A percentile compares a stretch with the other conserved stretches of the same genome.
Conservation (phyloP, 2,329 filamentous ascomycete species). For the Verticillium nonalfalfae region DNA sequence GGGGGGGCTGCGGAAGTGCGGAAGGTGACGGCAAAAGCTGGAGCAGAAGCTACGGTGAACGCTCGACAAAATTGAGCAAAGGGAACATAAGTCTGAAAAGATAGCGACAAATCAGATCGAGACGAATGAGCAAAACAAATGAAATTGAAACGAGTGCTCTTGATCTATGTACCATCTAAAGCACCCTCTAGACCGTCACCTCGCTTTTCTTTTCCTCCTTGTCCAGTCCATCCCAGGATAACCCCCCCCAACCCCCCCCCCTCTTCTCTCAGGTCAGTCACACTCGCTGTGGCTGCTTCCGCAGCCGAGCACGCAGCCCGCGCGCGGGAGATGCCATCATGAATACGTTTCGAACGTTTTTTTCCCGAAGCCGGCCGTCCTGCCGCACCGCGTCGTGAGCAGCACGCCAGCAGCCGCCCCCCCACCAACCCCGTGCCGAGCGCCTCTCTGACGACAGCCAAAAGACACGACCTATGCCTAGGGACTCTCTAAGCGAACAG, state of each 20-base stretch:
- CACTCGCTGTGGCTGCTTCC: neutral
- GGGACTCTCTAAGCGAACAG: constrained; percentile 27
- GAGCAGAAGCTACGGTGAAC: too few species aligned
- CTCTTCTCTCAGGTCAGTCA: neutral
- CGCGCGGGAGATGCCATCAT: neutral
- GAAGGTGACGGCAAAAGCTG: too few species aligned
- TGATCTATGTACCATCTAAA: neutral
- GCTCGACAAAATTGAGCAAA: neutral
- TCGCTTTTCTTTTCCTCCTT: neutral
- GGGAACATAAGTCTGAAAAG: neutral
- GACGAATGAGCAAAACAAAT: neutral
- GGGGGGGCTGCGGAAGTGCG: too few species aligned
- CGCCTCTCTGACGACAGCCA: neutral
- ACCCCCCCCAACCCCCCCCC: neutral
- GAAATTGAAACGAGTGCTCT: neutral
- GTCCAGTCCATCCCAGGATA: neutral
- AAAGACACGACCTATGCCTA: neutral
- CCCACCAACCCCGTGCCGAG: neutral
- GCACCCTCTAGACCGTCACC: neutral
- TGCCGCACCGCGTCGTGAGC: neutral
- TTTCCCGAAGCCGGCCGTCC: neutral
- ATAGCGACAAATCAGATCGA: neutral
- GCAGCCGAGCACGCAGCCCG: too few species aligned
- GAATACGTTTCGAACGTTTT: neutral
- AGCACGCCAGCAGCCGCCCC: neutral